Conservation (phyloP, 2,329 filamentous ascomycete genomes). For the Trichoderma sp. region DNA sequence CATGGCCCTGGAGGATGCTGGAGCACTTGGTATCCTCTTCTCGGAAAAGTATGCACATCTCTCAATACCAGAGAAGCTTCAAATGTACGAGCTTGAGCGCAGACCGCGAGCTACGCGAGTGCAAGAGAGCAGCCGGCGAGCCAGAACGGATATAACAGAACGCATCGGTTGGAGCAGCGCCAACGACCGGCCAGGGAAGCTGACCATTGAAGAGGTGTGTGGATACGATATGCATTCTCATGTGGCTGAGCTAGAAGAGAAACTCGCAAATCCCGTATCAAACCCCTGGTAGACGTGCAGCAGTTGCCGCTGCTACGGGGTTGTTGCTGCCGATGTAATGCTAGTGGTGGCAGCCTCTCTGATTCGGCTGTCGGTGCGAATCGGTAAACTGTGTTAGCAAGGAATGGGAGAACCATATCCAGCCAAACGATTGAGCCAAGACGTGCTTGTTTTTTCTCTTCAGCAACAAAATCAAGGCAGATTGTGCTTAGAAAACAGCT, state of each 20-base stretch:
- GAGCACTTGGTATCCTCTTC: slow-evolving; percentile 58
- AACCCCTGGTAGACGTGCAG: not conserved
- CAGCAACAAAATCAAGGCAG: not conserved
- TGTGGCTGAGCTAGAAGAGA: slow-evolving; percentile 21
- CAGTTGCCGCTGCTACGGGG: not conserved
- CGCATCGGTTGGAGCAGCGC: slow-evolving; percentile 25
- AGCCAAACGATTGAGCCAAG: not conserved
- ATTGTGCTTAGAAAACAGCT: slow-evolving; percentile 30
- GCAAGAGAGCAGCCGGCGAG: slow-evolving; percentile 50
- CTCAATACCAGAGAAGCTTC: slow-evolving; percentile 42
- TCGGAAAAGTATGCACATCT: slow-evolving; percentile 37
- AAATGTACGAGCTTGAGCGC: slow-evolving; percentile 48
- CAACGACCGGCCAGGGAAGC: slow-evolving; percentile 52
- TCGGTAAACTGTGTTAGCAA: not conserved
- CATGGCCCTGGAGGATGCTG: slow-evolving; percentile 64
- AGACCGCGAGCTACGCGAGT: slow-evolving; percentile 49
- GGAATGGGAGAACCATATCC: not conserved
- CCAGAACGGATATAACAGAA: slow-evolving; percentile 52
- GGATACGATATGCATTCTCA: slow-evolving; percentile 40
- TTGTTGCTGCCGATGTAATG: not conserved
- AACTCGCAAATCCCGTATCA: not conserved
- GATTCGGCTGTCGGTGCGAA: not conserved
- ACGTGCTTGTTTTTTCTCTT: not conserved
- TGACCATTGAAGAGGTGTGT: slow-evolving; percentile 65
- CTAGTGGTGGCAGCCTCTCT: not conserved